Base-by-base conservation (phyloP, 2,329 filamentous ascomycete genomes). In the Cyphellophora europaea region DNA sequence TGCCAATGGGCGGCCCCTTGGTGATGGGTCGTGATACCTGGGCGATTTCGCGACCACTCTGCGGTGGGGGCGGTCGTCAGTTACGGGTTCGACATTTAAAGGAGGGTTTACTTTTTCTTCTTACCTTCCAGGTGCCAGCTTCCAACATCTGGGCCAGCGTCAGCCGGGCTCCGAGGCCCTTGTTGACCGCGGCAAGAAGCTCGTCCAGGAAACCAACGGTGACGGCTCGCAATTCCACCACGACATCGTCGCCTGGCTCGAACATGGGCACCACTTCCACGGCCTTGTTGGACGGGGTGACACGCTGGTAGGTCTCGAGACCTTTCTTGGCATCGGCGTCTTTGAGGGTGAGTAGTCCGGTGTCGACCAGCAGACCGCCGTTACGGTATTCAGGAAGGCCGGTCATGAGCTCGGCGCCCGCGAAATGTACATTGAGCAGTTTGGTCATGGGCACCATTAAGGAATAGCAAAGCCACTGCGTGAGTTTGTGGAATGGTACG, bases 121-220 rank as follows among this genome's bases (percentile, higher is more conserved):
- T 63, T 59, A 91, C 88, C 82, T 96, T 96, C 89, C 91, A 98
- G 54, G 85, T 93, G 33, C 91, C 91, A 11, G 89, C 91, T 60
- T 96, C 91, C 12, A 98, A 69, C 65, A 98, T 77, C 58, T 98
- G 91, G 5, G 88, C 78, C 48, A 96, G 61, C 27, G 68, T 83
- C 55, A 98, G 62, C 48, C 70, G 69, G 47, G 89, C 77, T 37
- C 74, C 76, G 31, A 95, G 59, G 31, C 73, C 62, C 27, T 66
- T 59, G 55, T 84, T 85, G 47, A 87, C 80, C 40, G 83, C 77
- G 3, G 66, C 66, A 12, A 82, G 65, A 10, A 88, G 65, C 48
- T 80, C 72, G 54, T 87, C 82, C 33, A 88, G 57, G 49, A 86
- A 79, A 6, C 79, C 80, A 4, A 88, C 77, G 1, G 82, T 87